A percentile compares a stretch with the other conserved stretches of the same genome.
Evolutionary conservation across 2,329 filamentous ascomycete species (phyloP).

Genomic region (Pestalotiopsis fici): DNA sequence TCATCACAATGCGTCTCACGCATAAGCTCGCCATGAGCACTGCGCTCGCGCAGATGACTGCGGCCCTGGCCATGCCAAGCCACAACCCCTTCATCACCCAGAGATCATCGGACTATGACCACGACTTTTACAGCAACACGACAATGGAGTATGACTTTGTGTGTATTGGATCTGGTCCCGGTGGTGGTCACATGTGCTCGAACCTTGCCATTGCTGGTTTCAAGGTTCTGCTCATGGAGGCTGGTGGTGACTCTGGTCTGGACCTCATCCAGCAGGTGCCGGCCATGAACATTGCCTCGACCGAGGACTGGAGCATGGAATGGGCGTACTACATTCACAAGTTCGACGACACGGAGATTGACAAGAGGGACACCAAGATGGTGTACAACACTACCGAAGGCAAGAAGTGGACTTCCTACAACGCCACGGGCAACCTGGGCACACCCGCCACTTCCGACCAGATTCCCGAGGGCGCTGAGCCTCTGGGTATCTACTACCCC

Average conservation of each 20-base stretch:
- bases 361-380: constrained; percentile 48
- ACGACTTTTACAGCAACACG: constrained; percentile 9
- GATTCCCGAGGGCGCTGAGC: constrained; percentile 15
- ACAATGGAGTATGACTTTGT: constrained; percentile 46
- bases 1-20: background rate
- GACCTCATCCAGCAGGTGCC: constrained; percentile 45
- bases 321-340: constrained; percentile 17
- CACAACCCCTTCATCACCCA: constrained; percentile 7
- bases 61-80: background rate
- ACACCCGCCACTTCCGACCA: constrained; percentile 5
- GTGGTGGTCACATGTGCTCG: constrained; percentile 51
- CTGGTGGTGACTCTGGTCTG: constrained; percentile 51
- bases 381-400: constrained; percentile 35
- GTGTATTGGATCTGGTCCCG: constrained; percentile 46
- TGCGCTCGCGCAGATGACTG: constrained; percentile 5
- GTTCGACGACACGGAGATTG: constrained; percentile 10
- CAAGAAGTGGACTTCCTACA: constrained; percentile 15
- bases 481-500: constrained; percentile 23
- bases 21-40: constrained; percentile 1
- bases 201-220: constrained; percentile 53
- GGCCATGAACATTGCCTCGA: constrained; percentile 44
- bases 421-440: constrained; percentile 11
- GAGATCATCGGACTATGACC: constrained; percentile 4
- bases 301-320: constrained; percentile 45
- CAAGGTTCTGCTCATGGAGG: constrained; percentile 55